phyloP scores from a whole-genome alignment of 305 asterid genomes.

The Andrographis paniculata region DNA sequence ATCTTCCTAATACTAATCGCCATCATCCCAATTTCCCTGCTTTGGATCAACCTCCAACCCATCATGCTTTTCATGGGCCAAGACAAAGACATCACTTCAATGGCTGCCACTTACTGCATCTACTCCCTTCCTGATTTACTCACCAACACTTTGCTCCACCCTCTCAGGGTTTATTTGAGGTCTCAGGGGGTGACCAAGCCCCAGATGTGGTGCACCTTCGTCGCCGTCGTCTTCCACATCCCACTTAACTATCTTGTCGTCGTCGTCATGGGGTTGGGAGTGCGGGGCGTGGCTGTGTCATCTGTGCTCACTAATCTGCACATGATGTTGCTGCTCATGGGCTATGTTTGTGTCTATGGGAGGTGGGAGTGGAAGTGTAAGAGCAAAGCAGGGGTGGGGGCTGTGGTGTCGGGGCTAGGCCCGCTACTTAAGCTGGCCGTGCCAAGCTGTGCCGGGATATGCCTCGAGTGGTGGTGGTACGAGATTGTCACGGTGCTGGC shows the following conservation, averaged over 20 bases:
- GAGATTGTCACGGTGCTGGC: slow-evolving; percentile 51
- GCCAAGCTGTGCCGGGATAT: slow-evolving; percentile 52
- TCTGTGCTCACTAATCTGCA: slow-evolving; percentile 72
- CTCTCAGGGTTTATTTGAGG: slow-evolving; percentile 61
- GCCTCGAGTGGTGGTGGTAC: slow-evolving; percentile 81
- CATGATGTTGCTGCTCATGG: slow-evolving; percentile 72
- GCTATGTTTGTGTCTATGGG: slow-evolving; percentile 55
- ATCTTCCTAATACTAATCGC: slow-evolving; percentile 60
- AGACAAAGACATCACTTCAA: slow-evolving; percentile 53
- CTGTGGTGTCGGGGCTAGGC: no score
- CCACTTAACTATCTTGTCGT: slow-evolving; percentile 64
- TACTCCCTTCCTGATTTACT: slow-evolving; percentile 74
- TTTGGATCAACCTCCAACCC: slow-evolving; percentile 65
- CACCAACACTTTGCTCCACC: slow-evolving; percentile 65
- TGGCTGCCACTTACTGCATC: slow-evolving; percentile 60
- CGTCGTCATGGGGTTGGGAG: slow-evolving; percentile 50
- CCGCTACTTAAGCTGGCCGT: slow-evolving; percentile 31
- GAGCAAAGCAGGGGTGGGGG: slow-evolving; percentile 30
- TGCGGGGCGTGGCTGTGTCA: slow-evolving; percentile 78
- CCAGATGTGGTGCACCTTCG: slow-evolving; percentile 77
- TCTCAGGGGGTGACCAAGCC: slow-evolving; percentile 93
- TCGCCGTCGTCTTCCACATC: slow-evolving; percentile 59
- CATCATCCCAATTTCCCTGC: slow-evolving; percentile 46
- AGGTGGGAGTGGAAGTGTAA: slow-evolving; percentile 74
- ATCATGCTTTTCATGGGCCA: slow-evolving; percentile 74